A percentile compares a stretch with the other conserved stretches of the same genome.
Conservation (phyloP, 805 yeast species). For the Kodamaea kakaduensis region DNA sequence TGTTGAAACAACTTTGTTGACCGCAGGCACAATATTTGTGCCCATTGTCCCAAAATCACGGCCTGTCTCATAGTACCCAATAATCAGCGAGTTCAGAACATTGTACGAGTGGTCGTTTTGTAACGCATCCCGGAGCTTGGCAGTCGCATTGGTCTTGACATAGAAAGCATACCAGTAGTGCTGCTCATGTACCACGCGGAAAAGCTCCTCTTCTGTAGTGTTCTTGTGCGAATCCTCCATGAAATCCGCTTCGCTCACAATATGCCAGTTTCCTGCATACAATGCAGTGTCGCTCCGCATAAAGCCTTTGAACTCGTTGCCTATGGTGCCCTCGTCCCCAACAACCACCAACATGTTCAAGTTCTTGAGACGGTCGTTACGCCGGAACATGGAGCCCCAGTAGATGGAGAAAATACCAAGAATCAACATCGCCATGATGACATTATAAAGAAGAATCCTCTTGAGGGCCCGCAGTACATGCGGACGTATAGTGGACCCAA, state of each 20-base stretch:
- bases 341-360: constrained; percentile 35
- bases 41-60: constrained; percentile 53
- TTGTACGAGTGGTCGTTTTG: constrained; percentile 29
- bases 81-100: constrained; percentile 28
- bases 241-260: constrained; percentile 10
- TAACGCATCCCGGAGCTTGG: constrained; percentile 32
- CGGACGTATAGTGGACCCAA: too few species aligned
- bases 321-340: constrained; percentile 21
- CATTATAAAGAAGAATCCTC: too few species aligned
- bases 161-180: constrained; percentile 30
- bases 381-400: constrained; percentile 38
- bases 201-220: constrained; percentile 19
- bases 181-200: constrained; percentile 22
- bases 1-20: constrained; percentile 31
- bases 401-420: constrained; percentile 35
- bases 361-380: constrained; percentile 28
- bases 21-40: constrained; percentile 38
- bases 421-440: constrained; percentile 19
- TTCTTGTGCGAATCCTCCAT: constrained; percentile 18
- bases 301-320: not conserved
- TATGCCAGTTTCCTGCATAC: constrained; percentile 18
- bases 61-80: constrained; percentile 54
- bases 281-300: not conserved
- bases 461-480: too few species aligned
- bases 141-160: constrained; percentile 24